Evolutionary conservation across 176 grass and related monocot species (phyloP).

Genomic region (Stipa capillata): DNA sequence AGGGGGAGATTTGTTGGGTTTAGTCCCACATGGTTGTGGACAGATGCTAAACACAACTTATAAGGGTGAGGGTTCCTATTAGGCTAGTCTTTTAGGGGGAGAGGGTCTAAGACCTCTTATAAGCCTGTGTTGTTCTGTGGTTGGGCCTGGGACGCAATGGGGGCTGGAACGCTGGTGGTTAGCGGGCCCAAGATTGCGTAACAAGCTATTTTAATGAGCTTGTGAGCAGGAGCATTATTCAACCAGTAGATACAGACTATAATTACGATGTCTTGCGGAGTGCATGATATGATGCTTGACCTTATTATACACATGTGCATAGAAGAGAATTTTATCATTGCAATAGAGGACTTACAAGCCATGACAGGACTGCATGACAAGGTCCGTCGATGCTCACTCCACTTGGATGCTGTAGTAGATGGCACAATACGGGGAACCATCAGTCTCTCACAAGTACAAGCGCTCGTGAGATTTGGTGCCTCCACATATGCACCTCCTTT

Average conservation of each 20-base stretch:
- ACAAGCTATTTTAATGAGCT: constrained; percentile 4
- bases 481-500: not conserved
- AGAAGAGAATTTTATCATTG: not conserved
- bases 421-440: not conserved
- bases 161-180: too few species aligned
- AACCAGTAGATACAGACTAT: not conserved
- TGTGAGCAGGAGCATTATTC: not conserved
- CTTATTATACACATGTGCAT: not conserved
- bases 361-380: not conserved
- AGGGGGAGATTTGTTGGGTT: too few species aligned
- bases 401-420: not conserved
- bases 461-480: not conserved
- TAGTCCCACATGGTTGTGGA: too few species aligned
- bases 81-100: too few species aligned
- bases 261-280: not conserved
- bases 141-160: too few species aligned
- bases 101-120: too few species aligned
- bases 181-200: too few species aligned
- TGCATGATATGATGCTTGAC: not conserved
- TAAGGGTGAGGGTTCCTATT: too few species aligned
- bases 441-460: not conserved
- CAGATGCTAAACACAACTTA: too few species aligned
- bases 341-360: not conserved
- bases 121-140: too few species aligned
- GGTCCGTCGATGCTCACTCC: not conserved